These are phyloP conservation scores for Psophocarpus tetragonolobus DNA, from an alignment of 306 rosid genomes.

Conservation along the genomic window DNA sequence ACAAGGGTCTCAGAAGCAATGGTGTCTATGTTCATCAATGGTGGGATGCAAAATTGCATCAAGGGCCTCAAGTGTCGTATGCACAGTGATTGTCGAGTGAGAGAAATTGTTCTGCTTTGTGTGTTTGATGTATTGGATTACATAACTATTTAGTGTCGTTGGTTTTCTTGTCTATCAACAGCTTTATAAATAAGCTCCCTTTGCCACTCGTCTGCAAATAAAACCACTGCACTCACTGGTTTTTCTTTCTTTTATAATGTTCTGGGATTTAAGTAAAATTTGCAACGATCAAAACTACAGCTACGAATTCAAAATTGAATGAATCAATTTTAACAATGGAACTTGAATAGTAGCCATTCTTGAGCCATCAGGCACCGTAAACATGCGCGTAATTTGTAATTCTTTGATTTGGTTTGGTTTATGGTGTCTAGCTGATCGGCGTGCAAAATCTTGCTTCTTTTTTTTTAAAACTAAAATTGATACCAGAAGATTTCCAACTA, in stretches of 20 bases:
- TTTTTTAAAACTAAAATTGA: too few species aligned
- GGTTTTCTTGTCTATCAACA: conserved; percentile 23
- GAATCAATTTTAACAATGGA: not conserved
- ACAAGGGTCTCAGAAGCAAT: conserved; percentile 59
- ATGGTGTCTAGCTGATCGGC: not conserved
- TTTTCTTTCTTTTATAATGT: not conserved
- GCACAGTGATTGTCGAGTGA: conserved; percentile 7
- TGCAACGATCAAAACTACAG: not conserved
- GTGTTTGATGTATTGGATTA: conserved; percentile 19
- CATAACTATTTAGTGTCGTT: not conserved
- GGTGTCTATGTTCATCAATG: conserved; percentile 94
- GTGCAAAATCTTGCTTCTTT: too few species aligned
- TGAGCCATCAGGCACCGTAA: conserved; percentile 8
- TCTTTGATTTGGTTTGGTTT: not conserved
- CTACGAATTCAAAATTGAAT: not conserved
- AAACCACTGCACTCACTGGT: conserved; percentile 1
- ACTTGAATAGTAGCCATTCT: not conserved
- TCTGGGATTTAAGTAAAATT: not conserved
- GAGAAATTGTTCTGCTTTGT: conserved; percentile 9
- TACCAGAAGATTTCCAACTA: too few species aligned
- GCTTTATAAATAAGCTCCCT: conserved; percentile 64
- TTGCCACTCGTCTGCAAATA: conserved; percentile 28
- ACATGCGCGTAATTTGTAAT: not conserved
- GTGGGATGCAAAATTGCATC: conserved; percentile 52
- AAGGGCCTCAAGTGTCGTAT: not conserved